These are phyloP conservation scores for Stemphylium beticola DNA, from an alignment of 2,329 filamentous ascomycete genomes.

Conservation along the genomic window DNA sequence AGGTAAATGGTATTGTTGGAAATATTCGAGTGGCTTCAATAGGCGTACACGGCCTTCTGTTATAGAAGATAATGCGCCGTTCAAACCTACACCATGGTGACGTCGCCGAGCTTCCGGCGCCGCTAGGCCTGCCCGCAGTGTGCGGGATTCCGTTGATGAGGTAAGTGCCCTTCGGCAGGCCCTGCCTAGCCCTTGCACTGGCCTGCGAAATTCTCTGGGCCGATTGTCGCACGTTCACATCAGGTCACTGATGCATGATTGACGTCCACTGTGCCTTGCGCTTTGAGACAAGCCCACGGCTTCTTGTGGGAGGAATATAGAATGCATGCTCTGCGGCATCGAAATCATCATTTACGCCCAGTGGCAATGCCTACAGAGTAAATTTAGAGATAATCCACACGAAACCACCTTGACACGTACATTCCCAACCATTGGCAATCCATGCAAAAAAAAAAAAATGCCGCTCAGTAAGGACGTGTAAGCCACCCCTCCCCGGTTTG, in stretches of 20 bases:
- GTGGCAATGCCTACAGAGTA: neutral
- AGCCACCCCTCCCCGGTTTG: slow-evolving; percentile 19
- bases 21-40: neutral
- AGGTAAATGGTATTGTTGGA: neutral
- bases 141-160: slow-evolving; percentile 21
- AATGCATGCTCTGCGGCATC: neutral
- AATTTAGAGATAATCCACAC: neutral
- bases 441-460: slow-evolving; percentile 5
- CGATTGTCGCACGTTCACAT: slow-evolving; percentile 19
- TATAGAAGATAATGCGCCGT: slow-evolving; percentile 34
- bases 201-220: slow-evolving; percentile 6
- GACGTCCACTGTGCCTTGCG: neutral
- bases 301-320: neutral
- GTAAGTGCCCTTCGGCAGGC: slow-evolving; percentile 34
- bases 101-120: slow-evolving; percentile 45
- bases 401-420: neutral
- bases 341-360: neutral
- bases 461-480: slow-evolving; percentile 22
- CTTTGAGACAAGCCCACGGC: neutral
- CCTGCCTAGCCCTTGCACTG: slow-evolving; percentile 21
- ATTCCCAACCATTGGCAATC: slow-evolving; percentile 1
- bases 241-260: slow-evolving; percentile 29
- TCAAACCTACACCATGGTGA: slow-evolving; percentile 42
- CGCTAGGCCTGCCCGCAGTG: slow-evolving; percentile 20
- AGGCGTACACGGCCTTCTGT: slow-evolving; percentile 29